Evolutionary conservation across 345 rosid species (phyloP).

Genomic region (Acer negundo): DNA sequence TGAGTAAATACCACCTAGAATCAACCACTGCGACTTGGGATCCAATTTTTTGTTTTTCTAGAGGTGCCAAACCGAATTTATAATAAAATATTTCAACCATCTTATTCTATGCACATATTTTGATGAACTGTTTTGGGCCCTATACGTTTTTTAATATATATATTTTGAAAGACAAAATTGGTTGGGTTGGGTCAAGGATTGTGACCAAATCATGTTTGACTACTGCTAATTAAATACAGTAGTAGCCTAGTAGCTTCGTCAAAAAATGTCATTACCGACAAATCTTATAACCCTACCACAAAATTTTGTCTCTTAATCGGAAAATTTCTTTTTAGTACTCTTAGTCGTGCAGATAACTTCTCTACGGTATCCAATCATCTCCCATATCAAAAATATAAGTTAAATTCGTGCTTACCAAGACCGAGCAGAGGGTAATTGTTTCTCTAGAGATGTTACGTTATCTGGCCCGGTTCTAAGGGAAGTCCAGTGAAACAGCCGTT

Average conservation of each 20-base stretch:
- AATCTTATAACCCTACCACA: background rate
- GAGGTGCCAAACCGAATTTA: background rate
- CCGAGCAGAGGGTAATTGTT: conserved; percentile 25
- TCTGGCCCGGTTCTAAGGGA: no score
- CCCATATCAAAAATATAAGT: conserved; percentile 28
- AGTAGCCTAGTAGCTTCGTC: conserved; percentile 10
- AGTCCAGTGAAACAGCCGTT: no score
- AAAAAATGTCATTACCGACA: background rate
- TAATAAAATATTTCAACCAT: background rate
- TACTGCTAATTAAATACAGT: background rate
- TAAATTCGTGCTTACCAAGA: conserved; percentile 39
- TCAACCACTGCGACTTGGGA: background rate
- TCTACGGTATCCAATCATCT: conserved; percentile 35
- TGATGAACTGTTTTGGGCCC: background rate
- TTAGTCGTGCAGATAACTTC: conserved; percentile 33
- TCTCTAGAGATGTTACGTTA: conserved; percentile 35
- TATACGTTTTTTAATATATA: no score
- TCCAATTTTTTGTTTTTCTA: background rate
- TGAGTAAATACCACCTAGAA: background rate
- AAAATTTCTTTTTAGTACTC: background rate
- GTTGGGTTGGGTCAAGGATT: background rate
- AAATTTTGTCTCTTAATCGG: conserved; percentile 40
- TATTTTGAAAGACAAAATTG: background rate
- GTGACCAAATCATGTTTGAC: no score
- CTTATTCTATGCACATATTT: background rate